Percentiles rank a stretch among this genome's conserved stretches.
Evolutionary conservation across 192 early-diverging fungal species (phyloP).

Genomic region (Paraglomus occultum): DNA sequence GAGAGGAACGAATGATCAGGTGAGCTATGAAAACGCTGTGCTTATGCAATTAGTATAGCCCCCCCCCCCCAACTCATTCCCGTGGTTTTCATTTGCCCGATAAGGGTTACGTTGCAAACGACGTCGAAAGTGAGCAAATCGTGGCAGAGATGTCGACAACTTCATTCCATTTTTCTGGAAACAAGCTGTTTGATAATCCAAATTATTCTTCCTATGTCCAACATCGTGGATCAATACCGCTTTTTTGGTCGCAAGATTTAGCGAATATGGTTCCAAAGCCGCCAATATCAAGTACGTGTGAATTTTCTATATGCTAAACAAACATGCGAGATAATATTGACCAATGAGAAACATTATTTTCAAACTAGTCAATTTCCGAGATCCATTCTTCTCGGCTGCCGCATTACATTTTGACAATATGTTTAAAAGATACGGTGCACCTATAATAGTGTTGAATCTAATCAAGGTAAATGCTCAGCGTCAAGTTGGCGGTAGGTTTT

Average conservation of each 20-base stretch:
- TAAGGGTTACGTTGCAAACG: slow-evolving; percentile 97
- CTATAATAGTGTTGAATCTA: slow-evolving; percentile 90
- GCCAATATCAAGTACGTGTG: slow-evolving; percentile 63
- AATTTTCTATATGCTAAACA: background rate
- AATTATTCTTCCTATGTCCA: slow-evolving; percentile 93
- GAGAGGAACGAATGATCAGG: slow-evolving; percentile 89
- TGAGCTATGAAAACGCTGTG: slow-evolving; percentile 30
- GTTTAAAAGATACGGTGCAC: slow-evolving; percentile 88
- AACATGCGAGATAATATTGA: slow-evolving; percentile 27
- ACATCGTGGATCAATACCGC: slow-evolving; percentile 94
- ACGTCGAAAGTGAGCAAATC: slow-evolving; percentile 99
- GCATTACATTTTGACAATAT: slow-evolving; percentile 93
- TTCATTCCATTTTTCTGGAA: slow-evolving; percentile 69
- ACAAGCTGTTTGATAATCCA: slow-evolving; percentile 57
- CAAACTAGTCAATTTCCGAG: slow-evolving; percentile 70
- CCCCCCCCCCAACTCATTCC: background rate
- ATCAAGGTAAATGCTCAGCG: slow-evolving; percentile 63
- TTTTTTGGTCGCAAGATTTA: slow-evolving; percentile 94
- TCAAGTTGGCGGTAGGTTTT: background rate
- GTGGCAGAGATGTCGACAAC: slow-evolving; percentile 89
- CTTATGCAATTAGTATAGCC: slow-evolving; percentile 27
- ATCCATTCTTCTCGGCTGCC: slow-evolving; percentile 92
- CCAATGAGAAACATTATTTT: background rate
- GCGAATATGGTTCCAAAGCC: slow-evolving; percentile 94
- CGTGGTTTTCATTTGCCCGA: background rate